These are phyloP conservation scores for Lentinula raphanica DNA, from an alignment of 768 basidiomycete species.

Conservation along the genomic window DNA sequence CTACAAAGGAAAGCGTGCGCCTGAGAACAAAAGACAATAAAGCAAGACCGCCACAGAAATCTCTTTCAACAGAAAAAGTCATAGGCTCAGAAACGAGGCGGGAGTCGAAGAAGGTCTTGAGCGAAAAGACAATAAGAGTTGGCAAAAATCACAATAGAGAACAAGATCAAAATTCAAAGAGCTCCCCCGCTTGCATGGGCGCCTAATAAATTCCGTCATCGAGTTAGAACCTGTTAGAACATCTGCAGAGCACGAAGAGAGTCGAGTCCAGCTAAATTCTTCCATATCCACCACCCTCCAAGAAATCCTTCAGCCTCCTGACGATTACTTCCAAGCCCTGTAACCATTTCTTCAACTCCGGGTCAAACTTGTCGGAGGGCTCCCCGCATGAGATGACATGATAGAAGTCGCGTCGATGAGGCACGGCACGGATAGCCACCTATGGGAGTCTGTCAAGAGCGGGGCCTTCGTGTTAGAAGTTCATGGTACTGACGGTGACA, in stretches of 20 bases:
- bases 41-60: background rate
- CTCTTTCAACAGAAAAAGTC: background rate
- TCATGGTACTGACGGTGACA: slow-evolving; percentile 45
- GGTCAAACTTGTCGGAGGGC: slow-evolving; percentile 47
- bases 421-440: slow-evolving; percentile 58
- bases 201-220: background rate
- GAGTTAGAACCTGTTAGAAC: no score
- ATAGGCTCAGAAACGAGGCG: background rate
- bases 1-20: background rate
- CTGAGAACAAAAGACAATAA: background rate
- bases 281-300: slow-evolving; percentile 50
- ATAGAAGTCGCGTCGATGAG: slow-evolving; percentile 60
- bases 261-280: slow-evolving; percentile 36
- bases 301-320: slow-evolving; percentile 42
- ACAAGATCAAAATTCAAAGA: background rate
- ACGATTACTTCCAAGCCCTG: slow-evolving; percentile 50
- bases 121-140: background rate
- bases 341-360: slow-evolving; percentile 57
- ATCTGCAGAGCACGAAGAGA: background rate
- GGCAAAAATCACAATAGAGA: background rate
- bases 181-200: background rate
- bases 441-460: slow-evolving; percentile 19
- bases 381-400: slow-evolving; percentile 55
- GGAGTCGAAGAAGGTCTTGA: background rate
- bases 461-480: slow-evolving; percentile 6